Evolutionary conservation across 164 flowering plant genomes (phyloP), one percentile per base, ranked within the genome.

Genomic region (Euptelea pleiosperma): DNA sequence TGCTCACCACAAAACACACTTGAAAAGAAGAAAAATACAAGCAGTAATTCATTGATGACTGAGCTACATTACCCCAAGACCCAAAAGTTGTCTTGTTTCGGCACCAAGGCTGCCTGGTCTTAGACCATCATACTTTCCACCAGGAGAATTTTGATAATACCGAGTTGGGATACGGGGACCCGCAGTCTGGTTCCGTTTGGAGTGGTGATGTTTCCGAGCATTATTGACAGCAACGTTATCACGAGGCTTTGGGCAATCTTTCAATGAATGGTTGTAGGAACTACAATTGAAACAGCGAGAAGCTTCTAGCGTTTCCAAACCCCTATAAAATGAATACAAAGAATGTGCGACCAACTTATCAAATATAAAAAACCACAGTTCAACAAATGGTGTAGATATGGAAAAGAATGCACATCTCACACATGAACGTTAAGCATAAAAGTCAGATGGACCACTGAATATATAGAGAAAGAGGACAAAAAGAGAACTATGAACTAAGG

Each of bases 211-310:
- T 53, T 81, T 81, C 30, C 97, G 84, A 44, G 99, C 96, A 81
- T 67, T 84, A 70, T 71, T 88, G 45, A 94, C 89, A 50, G 96
- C 96, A 73, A 25, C 82, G 67, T 75, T 82, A 47, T 94, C 85
- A 61, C 91, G 96, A 52, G 97, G 99, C 75, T 82, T 90, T 52
- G 84, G 82, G 61, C 99, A 94, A 41, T 88, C 93, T 74, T 78
- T 94, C 64, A 94, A 42, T n/a, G 99, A 69, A 79, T 94, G 99
- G 70, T 57, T 88, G 57, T 91, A 94, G 10, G 97, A 83, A 67
- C 86, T 78, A 71, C 99, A 94, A 63, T 94, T 94, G 75, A 94
- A 94, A 69, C 97, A 94, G 22, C 99, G 92, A 47, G 87, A 65
- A 35, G 80, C 79, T 63, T 83, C 87, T 40, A 69, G 25, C 22